Evolutionary conservation across 441 rosid genomes (phyloP), one percentile per base, ranked within the genome.

Genomic region (Geranium incanum): DNA sequence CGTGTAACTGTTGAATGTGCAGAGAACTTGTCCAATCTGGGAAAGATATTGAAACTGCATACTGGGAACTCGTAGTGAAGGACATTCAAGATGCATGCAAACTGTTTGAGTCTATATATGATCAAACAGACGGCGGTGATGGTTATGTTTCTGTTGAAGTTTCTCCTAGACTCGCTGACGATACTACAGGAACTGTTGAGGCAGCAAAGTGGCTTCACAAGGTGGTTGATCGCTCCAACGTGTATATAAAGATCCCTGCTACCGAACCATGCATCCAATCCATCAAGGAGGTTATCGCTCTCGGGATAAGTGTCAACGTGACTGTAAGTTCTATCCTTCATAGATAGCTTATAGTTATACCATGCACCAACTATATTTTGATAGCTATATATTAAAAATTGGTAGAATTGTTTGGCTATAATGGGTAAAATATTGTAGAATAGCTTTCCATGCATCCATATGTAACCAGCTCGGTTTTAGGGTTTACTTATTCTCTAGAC

Each of bases 61-160:
- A 95, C 70, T 95, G 99, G 99, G 99, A 90, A 76, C 95, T 95
- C 11, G 99, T 95, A 80, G 87, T 92, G 78, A 90, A 87, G 89
- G 99, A 92, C 83, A 95, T 95, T 77, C 97, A 95, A 74, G 97
- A 90, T 84, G 99, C 99, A 0, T 95, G 97, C 86, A 89, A 85
- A 72, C 97, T 90, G 63, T 95, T 95, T 80, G 97, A 95, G 89
- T 71, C 90, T 62, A 88, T 95, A 70, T 95, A 95, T 77, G 95
- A 92, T 74, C 79, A 89, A 75, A 95, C 97, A 36, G 92, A 92
- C 75, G 97, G 85, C 70, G 96, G 80, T 6, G 99, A 95, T 80
- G 99, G 99, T 65, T 92, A 95, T 75, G 98, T 95, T 71, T 92
- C 97, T 12, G 99, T 92, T 18, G 97, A 95, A 86, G 99, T 95